Percentiles rank a stretch among this genome's conserved stretches.
Evolutionary conservation across 306 rosid genomes (phyloP).

Genomic region (Pterocarpus macrocarpus): DNA sequence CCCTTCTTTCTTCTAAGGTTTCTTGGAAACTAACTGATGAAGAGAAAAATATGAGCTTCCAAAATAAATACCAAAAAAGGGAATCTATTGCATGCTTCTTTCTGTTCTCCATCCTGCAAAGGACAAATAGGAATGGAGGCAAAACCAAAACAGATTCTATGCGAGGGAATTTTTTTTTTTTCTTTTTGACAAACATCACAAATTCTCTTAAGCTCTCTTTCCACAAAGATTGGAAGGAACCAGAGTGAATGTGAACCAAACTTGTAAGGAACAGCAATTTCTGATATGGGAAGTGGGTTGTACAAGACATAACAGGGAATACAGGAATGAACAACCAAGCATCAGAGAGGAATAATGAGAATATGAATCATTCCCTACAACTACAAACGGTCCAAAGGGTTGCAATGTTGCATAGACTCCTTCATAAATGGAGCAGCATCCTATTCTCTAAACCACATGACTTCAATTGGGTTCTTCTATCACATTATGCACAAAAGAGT

Average conservation of each 20-base stretch:
- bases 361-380: neutral
- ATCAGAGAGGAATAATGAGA: neutral
- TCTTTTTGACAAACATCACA: neutral
- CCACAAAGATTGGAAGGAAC: conserved; percentile 25
- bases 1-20: conserved; percentile 29
- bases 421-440: neutral
- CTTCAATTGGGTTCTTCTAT: neutral
- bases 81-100: no score
- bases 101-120: conserved; percentile 15
- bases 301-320: no score
- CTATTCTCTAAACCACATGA: conserved; percentile 11
- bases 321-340: neutral
- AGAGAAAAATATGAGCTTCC: conserved; percentile 2
- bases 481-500: neutral
- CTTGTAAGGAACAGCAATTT: no score
- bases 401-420: no score
- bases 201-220: no score
- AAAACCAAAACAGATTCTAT: conserved; percentile 29
- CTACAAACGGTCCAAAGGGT: neutral
- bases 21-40: conserved; percentile 36
- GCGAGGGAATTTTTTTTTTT: conserved; percentile 12
- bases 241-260: neutral
- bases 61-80: neutral
- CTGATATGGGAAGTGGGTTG: no score
- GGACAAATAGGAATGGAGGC: conserved; percentile 20